phyloP scores from a whole-genome alignment of 2,329 filamentous ascomycete genomes.

The Dothistroma pini region DNA sequence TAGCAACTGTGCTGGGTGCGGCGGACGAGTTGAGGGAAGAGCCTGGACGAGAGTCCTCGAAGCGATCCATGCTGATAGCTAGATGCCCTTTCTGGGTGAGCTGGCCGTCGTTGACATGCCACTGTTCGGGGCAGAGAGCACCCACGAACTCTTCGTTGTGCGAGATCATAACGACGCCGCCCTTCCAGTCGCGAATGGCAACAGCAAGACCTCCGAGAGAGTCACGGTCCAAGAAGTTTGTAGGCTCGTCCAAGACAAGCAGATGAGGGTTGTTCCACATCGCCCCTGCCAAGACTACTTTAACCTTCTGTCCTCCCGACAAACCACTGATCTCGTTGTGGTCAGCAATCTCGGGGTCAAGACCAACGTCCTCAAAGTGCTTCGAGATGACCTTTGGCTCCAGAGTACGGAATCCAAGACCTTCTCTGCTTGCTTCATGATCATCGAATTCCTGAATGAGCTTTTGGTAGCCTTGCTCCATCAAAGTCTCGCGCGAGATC shows the following conservation, averaged over 20 bases:
- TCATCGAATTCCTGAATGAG: slow-evolving; percentile 97
- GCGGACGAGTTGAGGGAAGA: slow-evolving; percentile 64
- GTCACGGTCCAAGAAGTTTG: slow-evolving; percentile 98
- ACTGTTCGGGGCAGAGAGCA: slow-evolving; percentile 91
- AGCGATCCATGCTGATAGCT: slow-evolving; percentile 72
- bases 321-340: slow-evolving; percentile 97
- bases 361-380: slow-evolving; percentile 94
- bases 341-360: slow-evolving; percentile 97
- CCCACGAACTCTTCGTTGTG: slow-evolving; percentile 99
- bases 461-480: slow-evolving; percentile 84
- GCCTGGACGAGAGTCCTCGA: slow-evolving; percentile 75
- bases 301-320: slow-evolving; percentile 97
- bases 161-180: slow-evolving; percentile 98
- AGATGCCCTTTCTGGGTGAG: slow-evolving; percentile 79
- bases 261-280: slow-evolving; percentile 85
- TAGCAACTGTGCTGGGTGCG: slow-evolving; percentile 60
- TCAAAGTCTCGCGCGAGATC: slow-evolving; percentile 87
- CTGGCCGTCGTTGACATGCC: slow-evolving; percentile 85
- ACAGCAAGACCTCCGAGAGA: slow-evolving; percentile 95
- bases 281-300: slow-evolving; percentile 88
- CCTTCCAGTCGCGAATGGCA: slow-evolving; percentile 96
- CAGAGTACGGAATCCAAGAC: slow-evolving; percentile 90
- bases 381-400: slow-evolving; percentile 93
- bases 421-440: slow-evolving; percentile 96
- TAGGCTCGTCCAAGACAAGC: slow-evolving; percentile 95